Evolutionary conservation across 2,329 filamentous ascomycete genomes (phyloP).

Genomic region (Mariannaea elegans): DNA sequence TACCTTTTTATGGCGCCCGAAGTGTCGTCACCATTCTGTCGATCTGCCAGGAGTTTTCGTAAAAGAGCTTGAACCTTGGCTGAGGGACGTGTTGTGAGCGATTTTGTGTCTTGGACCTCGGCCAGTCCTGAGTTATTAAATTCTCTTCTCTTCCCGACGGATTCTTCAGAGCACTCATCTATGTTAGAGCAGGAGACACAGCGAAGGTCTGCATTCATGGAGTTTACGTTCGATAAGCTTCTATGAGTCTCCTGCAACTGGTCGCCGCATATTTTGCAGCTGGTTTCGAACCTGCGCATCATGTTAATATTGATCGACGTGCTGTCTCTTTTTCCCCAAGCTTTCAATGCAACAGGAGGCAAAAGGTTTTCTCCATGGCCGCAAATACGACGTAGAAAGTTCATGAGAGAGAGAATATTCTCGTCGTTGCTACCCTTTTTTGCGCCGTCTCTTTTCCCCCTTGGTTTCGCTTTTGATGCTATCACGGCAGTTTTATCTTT

Average conservation of each 20-base stretch:
- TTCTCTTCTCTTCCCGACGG: not conserved
- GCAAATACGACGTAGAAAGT: slow-evolving; percentile 13
- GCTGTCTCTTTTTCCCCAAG: not conserved
- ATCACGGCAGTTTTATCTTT: not conserved
- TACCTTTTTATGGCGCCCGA: not conserved
- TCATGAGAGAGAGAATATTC: slow-evolving; percentile 1
- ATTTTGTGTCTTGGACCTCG: no score
- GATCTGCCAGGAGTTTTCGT: not conserved
- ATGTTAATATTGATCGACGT: not conserved
- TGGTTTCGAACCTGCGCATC: not conserved
- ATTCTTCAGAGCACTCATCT: not conserved
- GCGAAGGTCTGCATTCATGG: not conserved
- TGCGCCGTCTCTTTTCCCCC: not conserved
- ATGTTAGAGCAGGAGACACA: not conserved
- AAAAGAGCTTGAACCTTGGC: not conserved
- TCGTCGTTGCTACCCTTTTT: not conserved
- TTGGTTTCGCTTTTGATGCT: not conserved
- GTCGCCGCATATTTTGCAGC: not conserved
- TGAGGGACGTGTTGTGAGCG: not conserved
- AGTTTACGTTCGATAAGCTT: no score
- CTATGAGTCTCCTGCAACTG: not conserved
- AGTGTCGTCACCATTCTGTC: not conserved
- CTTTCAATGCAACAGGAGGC: fast-evolving
- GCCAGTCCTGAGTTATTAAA: no score
- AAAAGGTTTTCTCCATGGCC: slow-evolving; percentile 16